Conservation (phyloP, 164 flowering plant genomes). For the Macadamia tetraphylla region DNA sequence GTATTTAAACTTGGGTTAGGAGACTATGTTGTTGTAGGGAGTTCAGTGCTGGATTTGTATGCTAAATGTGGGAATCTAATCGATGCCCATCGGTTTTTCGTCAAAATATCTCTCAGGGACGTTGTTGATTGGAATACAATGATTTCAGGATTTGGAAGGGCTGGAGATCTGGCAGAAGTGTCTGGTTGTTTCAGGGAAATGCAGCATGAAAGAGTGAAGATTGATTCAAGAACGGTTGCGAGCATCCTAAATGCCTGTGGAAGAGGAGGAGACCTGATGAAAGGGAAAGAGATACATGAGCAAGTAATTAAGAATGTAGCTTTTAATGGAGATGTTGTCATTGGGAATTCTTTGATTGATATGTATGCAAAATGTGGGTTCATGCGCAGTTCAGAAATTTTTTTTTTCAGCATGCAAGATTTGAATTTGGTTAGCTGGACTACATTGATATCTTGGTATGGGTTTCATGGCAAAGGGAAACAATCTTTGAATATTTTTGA, state of each 20-base stretch:
- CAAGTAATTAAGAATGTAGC: conserved; percentile 24
- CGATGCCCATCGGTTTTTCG: conserved; percentile 36
- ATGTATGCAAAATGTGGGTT: conserved; percentile 50
- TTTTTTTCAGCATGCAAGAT: conserved; percentile 30
- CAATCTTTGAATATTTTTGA: conserved; percentile 39
- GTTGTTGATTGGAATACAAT: conserved; percentile 47
- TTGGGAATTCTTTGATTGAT: conserved; percentile 45
- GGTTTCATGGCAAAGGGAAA: conserved; percentile 53
- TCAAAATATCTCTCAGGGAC: conserved; percentile 27
- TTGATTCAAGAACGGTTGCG: conserved; percentile 40
- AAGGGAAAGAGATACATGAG: conserved; percentile 54
- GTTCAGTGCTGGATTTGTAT: conserved; percentile 41
- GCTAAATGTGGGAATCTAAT: conserved; percentile 29
- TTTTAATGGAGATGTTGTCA: conserved; percentile 30
- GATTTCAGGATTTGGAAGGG: conserved; percentile 43
- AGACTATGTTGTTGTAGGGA: conserved; percentile 15
- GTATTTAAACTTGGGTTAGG: conserved; percentile 39
- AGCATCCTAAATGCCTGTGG: conserved; percentile 46
- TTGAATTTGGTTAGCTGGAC: conserved; percentile 50
- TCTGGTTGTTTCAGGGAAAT: conserved; percentile 32
- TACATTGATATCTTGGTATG: conserved; percentile 53
- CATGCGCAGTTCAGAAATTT: conserved; percentile 27
- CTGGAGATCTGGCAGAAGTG: conserved; percentile 34
- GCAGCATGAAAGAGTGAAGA: conserved; percentile 31
- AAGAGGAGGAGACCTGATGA: conserved; percentile 40